Evolutionary conservation across 768 basidiomycete species (phyloP).

Genomic region (Trichaptum fuscoviolaceum): DNA sequence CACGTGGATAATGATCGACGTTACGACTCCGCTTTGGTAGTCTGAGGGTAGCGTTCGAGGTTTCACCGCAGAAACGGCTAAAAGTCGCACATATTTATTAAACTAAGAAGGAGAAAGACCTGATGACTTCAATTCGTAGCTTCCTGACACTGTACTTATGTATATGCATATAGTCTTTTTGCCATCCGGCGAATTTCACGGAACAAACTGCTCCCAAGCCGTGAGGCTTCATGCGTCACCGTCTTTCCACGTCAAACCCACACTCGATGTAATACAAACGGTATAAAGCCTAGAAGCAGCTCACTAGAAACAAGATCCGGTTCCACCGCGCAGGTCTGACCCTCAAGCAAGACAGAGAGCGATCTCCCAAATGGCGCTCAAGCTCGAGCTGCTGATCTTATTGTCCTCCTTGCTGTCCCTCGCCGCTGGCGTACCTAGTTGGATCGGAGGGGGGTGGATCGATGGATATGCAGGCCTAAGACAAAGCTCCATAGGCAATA

Average conservation of each 20-base stretch:
- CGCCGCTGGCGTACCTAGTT: neutral
- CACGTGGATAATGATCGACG: neutral
- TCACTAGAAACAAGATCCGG: neutral
- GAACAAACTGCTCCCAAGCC: neutral
- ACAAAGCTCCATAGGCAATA: slow-evolving; percentile 28
- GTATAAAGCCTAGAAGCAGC: neutral
- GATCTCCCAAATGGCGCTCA: neutral
- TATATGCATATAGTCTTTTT: neutral
- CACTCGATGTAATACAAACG: neutral
- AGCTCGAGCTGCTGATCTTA: neutral
- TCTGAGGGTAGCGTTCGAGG: neutral
- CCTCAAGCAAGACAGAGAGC: neutral
- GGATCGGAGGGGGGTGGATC: neutral
- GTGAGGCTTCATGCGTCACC: neutral
- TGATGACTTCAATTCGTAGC: neutral
- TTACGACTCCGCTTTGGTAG: neutral
- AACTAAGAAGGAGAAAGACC: neutral
- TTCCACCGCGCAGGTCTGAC: neutral
- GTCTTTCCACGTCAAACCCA: neutral
- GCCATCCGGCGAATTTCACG: neutral
- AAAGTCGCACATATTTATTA: neutral
- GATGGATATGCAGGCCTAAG: neutral
- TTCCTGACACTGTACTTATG: neutral
- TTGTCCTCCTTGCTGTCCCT: neutral
- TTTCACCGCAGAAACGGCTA: neutral